Conservation (phyloP, 768 basidiomycete species). For the Cystofilobasidium bisporidii region DNA sequence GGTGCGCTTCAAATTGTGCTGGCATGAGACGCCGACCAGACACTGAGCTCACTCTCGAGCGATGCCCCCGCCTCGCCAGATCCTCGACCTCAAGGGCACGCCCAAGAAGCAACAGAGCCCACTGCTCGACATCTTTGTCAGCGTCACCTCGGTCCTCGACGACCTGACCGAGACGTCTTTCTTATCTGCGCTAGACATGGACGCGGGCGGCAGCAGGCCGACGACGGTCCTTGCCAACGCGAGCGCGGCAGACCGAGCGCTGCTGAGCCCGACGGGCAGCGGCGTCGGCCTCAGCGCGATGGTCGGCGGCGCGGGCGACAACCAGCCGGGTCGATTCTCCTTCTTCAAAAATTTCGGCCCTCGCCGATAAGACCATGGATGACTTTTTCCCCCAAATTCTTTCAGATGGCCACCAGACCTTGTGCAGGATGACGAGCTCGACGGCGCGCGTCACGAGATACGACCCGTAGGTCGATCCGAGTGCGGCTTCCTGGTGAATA, state of each 20-base stretch:
- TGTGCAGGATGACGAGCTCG: no score
- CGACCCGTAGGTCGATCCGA: no score
- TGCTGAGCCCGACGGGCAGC: slow-evolving; percentile 17
- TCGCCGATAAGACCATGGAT: no score
- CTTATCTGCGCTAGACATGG: slow-evolving; percentile 91
- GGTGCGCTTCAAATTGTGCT: slow-evolving; percentile 51
- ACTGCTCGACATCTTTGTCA: slow-evolving; percentile 81
- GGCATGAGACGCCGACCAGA: no score
- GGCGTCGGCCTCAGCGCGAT: neutral
- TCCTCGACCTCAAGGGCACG: slow-evolving; percentile 89
- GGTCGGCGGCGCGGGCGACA: neutral
- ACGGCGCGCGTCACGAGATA: no score
- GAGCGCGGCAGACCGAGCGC: slow-evolving; percentile 12
- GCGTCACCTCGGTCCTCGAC: slow-evolving; percentile 81
- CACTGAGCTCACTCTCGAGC: neutral
- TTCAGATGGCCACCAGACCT: no score
- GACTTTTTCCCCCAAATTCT: no score
- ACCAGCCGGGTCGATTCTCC: neutral
- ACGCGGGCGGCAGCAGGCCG: slow-evolving; percentile 54
- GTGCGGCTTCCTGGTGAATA: no score
- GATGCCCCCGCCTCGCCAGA: slow-evolving; percentile 45
- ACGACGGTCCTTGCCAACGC: slow-evolving; percentile 19
- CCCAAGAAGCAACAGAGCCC: slow-evolving; percentile 75
- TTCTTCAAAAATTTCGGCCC: slow-evolving; percentile 18
- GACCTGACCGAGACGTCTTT: slow-evolving; percentile 86